Evolutionary conservation across 306 rosid genomes (phyloP).

Genomic region (Trichosanthes truncata): DNA sequence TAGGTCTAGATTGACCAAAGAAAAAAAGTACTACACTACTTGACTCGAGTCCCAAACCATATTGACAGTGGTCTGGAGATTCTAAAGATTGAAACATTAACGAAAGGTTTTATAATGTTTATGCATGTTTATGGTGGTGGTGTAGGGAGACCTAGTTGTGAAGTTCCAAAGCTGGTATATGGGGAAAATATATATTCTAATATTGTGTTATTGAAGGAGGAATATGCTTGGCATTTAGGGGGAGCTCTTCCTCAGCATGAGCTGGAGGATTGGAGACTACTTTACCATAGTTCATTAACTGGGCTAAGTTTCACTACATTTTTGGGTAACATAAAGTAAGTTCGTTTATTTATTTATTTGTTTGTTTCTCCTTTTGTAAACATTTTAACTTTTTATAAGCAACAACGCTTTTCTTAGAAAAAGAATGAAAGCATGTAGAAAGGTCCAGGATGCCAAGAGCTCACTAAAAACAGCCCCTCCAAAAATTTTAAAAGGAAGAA

Average conservation of each 20-base stretch:
- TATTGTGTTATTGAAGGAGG: slow-evolving; percentile 33
- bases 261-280: slow-evolving; percentile 71
- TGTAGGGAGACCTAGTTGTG: slow-evolving; percentile 61
- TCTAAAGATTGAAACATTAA: neutral
- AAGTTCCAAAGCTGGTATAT: slow-evolving; percentile 51
- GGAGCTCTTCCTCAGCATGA: no score
- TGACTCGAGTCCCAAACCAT: neutral
- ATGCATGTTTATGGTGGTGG: neutral
- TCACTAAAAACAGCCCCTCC: neutral
- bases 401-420: no score
- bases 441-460: no score
- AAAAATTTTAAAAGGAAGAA: neutral
- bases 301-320: slow-evolving; percentile 91
- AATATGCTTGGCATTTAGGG: no score
- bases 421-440: no score
- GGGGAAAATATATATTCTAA: slow-evolving; percentile 35
- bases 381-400: no score
- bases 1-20: neutral
- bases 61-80: neutral
- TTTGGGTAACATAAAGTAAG: slow-evolving; percentile 66
- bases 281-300: slow-evolving; percentile 74
- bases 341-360: no score
- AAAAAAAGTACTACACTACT: neutral
- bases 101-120: neutral
- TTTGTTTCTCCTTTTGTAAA: no score